Percentiles rank a stretch among this genome's conserved stretches.
Evolutionary conservation across 768 basidiomycete genomes (phyloP).

Genomic region (Podaxis sp.): DNA sequence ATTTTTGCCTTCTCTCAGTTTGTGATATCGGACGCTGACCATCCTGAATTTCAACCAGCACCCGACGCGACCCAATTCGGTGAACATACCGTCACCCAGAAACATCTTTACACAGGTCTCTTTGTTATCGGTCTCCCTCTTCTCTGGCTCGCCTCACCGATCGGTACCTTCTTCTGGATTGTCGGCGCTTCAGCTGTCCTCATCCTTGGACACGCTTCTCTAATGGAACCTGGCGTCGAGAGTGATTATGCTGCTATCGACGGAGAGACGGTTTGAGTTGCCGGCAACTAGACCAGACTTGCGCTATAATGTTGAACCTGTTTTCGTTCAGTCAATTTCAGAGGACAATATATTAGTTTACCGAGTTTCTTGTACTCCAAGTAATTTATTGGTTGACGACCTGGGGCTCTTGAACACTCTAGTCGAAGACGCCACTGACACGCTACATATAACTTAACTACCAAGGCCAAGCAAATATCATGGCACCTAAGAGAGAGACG

Average conservation of each 20-base stretch:
- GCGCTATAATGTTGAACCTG: background rate
- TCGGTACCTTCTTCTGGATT: slow-evolving; percentile 91
- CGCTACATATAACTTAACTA: background rate
- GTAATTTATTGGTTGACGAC: slow-evolving; percentile 7
- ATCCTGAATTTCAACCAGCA: slow-evolving; percentile 38
- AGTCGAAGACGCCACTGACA: background rate
- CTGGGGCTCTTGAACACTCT: background rate
- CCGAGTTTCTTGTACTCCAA: background rate
- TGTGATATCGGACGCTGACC: background rate
- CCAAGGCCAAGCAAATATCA: background rate
- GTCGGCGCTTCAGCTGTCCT: slow-evolving; percentile 84
- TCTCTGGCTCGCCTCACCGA: slow-evolving; percentile 74
- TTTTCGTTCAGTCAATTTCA: background rate
- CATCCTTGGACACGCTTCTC: slow-evolving; percentile 80
- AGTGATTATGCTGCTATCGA: slow-evolving; percentile 86
- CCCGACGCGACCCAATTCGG: slow-evolving; percentile 85
- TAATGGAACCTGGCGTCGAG: slow-evolving; percentile 95
- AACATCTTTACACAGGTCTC: slow-evolving; percentile 81
- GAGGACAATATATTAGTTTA: slow-evolving; percentile 3
- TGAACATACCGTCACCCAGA: slow-evolving; percentile 81
- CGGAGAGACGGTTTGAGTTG: slow-evolving; percentile 50
- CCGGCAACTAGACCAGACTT: slow-evolving; percentile 1
- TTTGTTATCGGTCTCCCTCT: slow-evolving; percentile 92
- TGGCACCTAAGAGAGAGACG: background rate
- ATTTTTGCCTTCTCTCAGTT: background rate